A percentile compares a stretch with the other conserved stretches of the same genome.
Evolutionary conservation across 805 yeast species (phyloP).

Genomic region (Naumovozyma baii): DNA sequence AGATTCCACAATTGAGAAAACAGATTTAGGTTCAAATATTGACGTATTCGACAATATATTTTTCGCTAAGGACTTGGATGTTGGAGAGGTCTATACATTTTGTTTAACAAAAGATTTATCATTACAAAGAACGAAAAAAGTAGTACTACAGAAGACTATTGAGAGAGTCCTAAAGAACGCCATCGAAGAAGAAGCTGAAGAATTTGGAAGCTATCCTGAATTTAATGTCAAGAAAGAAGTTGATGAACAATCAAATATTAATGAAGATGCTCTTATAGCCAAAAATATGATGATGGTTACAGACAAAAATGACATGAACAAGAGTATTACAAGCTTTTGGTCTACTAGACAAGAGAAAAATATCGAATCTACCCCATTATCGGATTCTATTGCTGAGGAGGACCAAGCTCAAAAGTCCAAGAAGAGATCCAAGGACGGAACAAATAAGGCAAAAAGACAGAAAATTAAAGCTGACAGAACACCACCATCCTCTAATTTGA

Average conservation of each 20-base stretch:
- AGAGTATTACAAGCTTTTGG: slow-evolving; percentile 70
- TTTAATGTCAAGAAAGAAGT: slow-evolving; percentile 22
- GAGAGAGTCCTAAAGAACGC: slow-evolving; percentile 48
- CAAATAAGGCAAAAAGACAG: slow-evolving; percentile 31
- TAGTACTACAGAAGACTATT: slow-evolving; percentile 51
- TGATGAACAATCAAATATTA: slow-evolving; percentile 30
- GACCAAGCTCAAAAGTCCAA: slow-evolving; percentile 31
- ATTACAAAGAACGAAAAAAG: slow-evolving; percentile 59
- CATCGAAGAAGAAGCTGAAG: slow-evolving; percentile 52
- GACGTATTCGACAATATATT: slow-evolving; percentile 34
- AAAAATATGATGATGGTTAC: slow-evolving; percentile 53
- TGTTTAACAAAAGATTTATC: slow-evolving; percentile 59
- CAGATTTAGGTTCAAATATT: slow-evolving; percentile 17
- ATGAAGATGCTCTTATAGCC: slow-evolving; percentile 22
- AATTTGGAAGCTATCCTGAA: slow-evolving; percentile 30
- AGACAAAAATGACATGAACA: slow-evolving; percentile 64
- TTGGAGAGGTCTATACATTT: slow-evolving; percentile 43
- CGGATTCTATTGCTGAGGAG: slow-evolving; percentile 6
- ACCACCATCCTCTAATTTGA: slow-evolving; percentile 58
- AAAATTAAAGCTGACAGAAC: slow-evolving; percentile 46
- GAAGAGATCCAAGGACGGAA: slow-evolving; percentile 42
- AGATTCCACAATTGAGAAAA: slow-evolving; percentile 8
- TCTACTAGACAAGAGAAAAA: slow-evolving; percentile 17
- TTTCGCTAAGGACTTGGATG: slow-evolving; percentile 49
- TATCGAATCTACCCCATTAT: slow-evolving; percentile 7